Percentiles rank a stretch among this genome's conserved stretches.
Evolutionary conservation across 75 land plant genomes (phyloP).

Genomic region (Sequoia sempervirens): DNA sequence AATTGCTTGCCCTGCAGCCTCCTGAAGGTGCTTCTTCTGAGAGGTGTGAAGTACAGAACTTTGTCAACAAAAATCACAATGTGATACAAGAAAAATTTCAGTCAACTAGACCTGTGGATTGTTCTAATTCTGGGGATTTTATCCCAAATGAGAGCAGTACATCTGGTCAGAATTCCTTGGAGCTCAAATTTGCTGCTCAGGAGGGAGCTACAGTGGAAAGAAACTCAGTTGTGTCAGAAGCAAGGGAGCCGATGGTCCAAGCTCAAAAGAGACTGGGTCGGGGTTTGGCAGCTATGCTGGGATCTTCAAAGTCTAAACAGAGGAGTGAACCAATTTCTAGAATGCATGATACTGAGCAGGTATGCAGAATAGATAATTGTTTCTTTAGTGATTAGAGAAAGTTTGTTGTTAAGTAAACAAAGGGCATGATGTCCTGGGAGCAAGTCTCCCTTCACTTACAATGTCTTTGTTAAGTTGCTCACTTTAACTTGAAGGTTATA

Average conservation of each 20-base stretch:
- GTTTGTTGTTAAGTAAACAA: neutral
- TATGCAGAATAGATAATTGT: conserved; percentile 8
- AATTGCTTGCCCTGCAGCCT: neutral
- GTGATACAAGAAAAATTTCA: neutral
- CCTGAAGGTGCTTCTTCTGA: neutral
- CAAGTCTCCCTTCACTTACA: neutral
- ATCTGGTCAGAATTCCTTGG: neutral
- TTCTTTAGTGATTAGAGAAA: neutral
- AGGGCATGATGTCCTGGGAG: neutral
- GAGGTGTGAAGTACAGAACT: neutral
- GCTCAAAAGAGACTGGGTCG: conserved; percentile 44
- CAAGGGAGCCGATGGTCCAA: conserved; percentile 29
- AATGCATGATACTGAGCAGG: conserved; percentile 15
- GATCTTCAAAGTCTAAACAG: conserved; percentile 29
- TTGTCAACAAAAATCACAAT: neutral
- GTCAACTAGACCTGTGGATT: neutral
- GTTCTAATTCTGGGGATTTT: neutral
- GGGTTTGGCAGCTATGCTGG: conserved; percentile 55
- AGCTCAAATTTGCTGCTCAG: neutral
- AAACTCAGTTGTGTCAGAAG: conserved; percentile 11
- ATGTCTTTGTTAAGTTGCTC: neutral
- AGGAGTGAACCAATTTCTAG: conserved; percentile 14
- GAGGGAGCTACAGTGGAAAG: neutral
- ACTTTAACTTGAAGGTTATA: neutral
- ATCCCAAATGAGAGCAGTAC: neutral